These are phyloP conservation scores for Arctium minus DNA, from an alignment of 129 eudicot species.

Conservation along the genomic window DNA sequence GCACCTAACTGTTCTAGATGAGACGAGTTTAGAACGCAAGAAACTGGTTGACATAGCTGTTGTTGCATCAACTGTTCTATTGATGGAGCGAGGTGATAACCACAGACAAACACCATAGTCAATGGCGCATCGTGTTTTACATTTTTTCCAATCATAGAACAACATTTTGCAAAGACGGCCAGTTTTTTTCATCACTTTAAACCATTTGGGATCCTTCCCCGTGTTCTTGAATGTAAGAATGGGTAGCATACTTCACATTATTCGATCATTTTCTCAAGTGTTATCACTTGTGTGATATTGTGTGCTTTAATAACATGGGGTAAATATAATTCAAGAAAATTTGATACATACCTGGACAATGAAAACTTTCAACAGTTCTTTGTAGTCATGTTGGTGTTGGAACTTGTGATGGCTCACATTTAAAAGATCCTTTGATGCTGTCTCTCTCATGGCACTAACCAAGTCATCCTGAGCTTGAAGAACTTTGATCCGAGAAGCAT, in stretches of 20 bases:
- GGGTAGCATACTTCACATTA: too few relatives aligned
- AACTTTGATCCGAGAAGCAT: constrained; percentile 50
- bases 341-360: constrained; percentile 49
- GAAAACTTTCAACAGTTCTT: constrained; percentile 47
- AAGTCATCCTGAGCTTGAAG: constrained; percentile 30
- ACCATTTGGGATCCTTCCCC: too few relatives aligned
- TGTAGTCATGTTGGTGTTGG: constrained; percentile 28
- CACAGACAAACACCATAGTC: too few relatives aligned
- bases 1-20: too few relatives aligned
- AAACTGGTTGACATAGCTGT: neutral
- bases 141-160: too few relatives aligned
- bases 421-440: constrained; percentile 56
- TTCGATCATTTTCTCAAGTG: neutral
- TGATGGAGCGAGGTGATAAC: too few relatives aligned
- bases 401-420: constrained; percentile 27
- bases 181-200: too few relatives aligned
- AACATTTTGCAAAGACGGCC: too few relatives aligned
- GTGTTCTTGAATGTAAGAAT: too few relatives aligned
- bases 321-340: neutral
- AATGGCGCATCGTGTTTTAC: too few relatives aligned
- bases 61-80: neutral
- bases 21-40: too few relatives aligned
- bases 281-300: too few relatives aligned
- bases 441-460: constrained; percentile 47
- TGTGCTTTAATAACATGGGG: neutral